Base-by-base conservation (phyloP, 2,329 filamentous ascomycete species). In the Diplodia corticola region DNA sequence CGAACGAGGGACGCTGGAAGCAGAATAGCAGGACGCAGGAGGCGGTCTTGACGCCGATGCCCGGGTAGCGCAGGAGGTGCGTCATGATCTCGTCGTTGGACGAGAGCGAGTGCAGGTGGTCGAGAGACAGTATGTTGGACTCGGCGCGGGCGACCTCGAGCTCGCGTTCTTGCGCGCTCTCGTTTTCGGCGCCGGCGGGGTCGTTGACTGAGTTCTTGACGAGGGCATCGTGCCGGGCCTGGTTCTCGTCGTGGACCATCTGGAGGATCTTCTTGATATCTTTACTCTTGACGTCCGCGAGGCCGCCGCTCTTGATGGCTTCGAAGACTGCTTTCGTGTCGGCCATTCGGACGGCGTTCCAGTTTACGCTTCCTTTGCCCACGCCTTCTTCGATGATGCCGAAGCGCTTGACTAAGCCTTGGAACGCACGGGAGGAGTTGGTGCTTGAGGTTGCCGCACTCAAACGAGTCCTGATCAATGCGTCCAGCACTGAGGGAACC, bases 261-360 rank as follows among this genome's bases (percentile, higher is more conserved):
- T 92, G 85, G 9, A 96, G 81, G 40, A 92, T 92, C 17, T 79
- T 78, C 74, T 93, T 92, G 72, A 96, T 91, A 69, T 89, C 83
- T 63, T 84, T 88, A 67, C 87, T 88, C 77, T 93, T 95, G 17
- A 83, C 82, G n/a, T 85, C 84, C 2, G 87, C 89, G 2, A 93
- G 80, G 0, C 92, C 92, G 10, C 91, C 91, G 7, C 80, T 78
- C 70, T 87, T 88, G 72, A 95, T 92, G 0, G 90, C 86, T 60
- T 89, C 79, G 53, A 85, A 86, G n/a, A 95, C 81, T 5, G 89
- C 85, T 46, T 84, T 80, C 4, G 85, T 74, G 1, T 85, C 76
- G 1, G 88, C 86, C 28, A 80, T 76, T 24, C 87, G 85, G 1
- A 93, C 88, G 10, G 86, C 86, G 70, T 92, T 86, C 89, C 90